Evolutionary conservation across 2,329 filamentous ascomycete species (phyloP).

Genomic region (Pseudogymnoascus pannorum): DNA sequence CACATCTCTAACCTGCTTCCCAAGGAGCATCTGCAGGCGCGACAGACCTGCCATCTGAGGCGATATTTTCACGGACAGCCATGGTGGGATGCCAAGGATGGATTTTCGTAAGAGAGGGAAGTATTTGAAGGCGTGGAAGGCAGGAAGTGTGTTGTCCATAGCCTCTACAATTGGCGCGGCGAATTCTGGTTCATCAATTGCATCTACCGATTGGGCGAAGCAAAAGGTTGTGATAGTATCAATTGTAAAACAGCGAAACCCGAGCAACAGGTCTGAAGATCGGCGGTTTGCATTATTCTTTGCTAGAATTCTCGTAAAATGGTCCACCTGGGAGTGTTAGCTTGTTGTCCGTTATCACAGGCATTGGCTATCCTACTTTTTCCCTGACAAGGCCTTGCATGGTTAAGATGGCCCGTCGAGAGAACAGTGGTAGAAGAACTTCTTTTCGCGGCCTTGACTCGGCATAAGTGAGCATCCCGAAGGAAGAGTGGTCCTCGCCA

Average conservation of each 20-base stretch:
- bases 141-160: constrained; percentile 30
- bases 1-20: constrained; percentile 21
- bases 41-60: constrained; percentile 18
- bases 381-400: constrained; percentile 30
- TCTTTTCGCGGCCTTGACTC: constrained; percentile 34
- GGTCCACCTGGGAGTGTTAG: constrained; percentile 18
- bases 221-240: constrained; percentile 32
- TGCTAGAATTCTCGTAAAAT: constrained; percentile 25
- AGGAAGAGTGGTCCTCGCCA: constrained; percentile 32
- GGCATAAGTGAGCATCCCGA: constrained; percentile 32
- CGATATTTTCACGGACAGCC: constrained; percentile 16
- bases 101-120: constrained; percentile 21
- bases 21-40: constrained; percentile 16
- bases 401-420: constrained; percentile 28
- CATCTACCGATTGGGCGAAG: constrained; percentile 33
- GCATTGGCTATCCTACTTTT: constrained; percentile 20
- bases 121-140: constrained; percentile 32
- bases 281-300: constrained; percentile 18
- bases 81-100: constrained; percentile 17
- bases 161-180: constrained; percentile 32
- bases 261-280: constrained; percentile 23
- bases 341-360: background rate
- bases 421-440: constrained; percentile 34
- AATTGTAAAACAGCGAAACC: constrained; percentile 28
- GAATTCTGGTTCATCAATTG: constrained; percentile 32